Evolutionary conservation across 441 rosid species (phyloP), one percentile per base, ranked within the genome.

Genomic region (Macaranga tanarius): DNA sequence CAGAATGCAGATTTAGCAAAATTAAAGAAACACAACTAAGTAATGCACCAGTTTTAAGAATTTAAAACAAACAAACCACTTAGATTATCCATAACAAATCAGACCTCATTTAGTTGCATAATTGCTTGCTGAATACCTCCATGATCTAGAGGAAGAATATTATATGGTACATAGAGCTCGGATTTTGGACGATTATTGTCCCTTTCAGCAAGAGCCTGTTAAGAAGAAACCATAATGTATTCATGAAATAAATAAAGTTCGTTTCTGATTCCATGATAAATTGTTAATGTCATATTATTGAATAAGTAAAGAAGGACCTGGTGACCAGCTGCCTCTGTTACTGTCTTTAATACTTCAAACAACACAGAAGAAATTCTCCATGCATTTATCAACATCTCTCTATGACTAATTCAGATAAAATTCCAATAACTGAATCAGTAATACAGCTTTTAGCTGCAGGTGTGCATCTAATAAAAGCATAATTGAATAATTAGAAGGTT

Each of bases 21-120:
- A 8, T 45, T 44, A 63, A 50, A 42, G 67, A 26, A 57, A 44
- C 42, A 22, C 10, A 0, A 56, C 19, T 56, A 59, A 57, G n/a
- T 34, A 28, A 12, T 69, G 71, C 38, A 17, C 51, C 31, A 40
- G 7, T 25, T 57, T 52, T 22, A 70, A 57, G 31, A 64, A 52
- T 64, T 34, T 62, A 57, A 51, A 60, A 58, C 19, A 65, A 66
- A 75, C 31, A 66, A 48, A 73, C 47, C 62, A 70, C 51, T 74
- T 16, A 67, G 70, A 60, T 65, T 73, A 59, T 71, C 60, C 69
- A 34, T 72, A 77, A 68, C 72, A 73, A 61, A 69, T 65, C 89
- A 79, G 84, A 95, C 99, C 98, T 95, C 98, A 66, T 90, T 87
- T 23, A 89, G 77, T 82, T 89, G 89, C 97, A 90, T 90, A 79